These are phyloP conservation scores for Groenewaldozyma sp. DNA, from an alignment of 1,139 yeast genomes.

Conservation along the genomic window DNA sequence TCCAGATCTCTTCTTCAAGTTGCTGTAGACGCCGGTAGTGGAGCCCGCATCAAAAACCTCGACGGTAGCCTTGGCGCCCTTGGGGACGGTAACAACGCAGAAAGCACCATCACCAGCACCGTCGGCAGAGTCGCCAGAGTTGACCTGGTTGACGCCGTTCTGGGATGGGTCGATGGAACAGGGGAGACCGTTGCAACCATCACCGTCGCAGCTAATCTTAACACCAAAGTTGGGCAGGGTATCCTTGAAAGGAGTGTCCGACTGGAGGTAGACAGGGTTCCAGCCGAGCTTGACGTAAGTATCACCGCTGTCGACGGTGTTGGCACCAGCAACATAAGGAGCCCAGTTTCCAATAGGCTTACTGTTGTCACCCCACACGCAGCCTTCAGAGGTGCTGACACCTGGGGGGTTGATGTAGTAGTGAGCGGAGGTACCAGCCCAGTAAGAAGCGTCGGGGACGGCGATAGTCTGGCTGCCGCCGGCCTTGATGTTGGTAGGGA, in stretches of 20 bases:
- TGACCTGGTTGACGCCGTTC: conserved; percentile 47
- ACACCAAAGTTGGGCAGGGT: conserved; percentile 60
- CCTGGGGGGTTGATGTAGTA: conserved; percentile 85
- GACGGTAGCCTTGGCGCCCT: conserved; percentile 55
- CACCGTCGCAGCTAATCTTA: conserved; percentile 59
- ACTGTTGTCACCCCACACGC: conserved; percentile 70
- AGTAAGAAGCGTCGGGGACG: conserved; percentile 66
- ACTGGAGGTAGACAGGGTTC: conserved; percentile 77
- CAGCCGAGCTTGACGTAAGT: conserved; percentile 81
- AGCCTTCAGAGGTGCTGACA: conserved; percentile 62
- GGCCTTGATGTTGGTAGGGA: conserved; percentile 59
- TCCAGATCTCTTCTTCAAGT: conserved; percentile 2
- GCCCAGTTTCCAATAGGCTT: conserved; percentile 83
- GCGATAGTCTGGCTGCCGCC: conserved; percentile 49
- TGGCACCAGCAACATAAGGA: conserved; percentile 88
- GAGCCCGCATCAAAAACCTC: conserved; percentile 48
- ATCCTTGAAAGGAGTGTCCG: conserved; percentile 41
- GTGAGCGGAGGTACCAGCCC: conserved; percentile 68
- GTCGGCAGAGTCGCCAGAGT: conserved; percentile 27
- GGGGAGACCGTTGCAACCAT: conserved; percentile 61
- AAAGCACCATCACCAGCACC: conserved; percentile 63
- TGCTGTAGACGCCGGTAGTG: conserved; percentile 1
- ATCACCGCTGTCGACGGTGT: conserved; percentile 56
- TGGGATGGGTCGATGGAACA: conserved; percentile 72
- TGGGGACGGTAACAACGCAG: conserved; percentile 74